These are phyloP conservation scores for Panicum hallii DNA, from an alignment of 202 grass and related monocot species.

Conservation along the genomic window DNA sequence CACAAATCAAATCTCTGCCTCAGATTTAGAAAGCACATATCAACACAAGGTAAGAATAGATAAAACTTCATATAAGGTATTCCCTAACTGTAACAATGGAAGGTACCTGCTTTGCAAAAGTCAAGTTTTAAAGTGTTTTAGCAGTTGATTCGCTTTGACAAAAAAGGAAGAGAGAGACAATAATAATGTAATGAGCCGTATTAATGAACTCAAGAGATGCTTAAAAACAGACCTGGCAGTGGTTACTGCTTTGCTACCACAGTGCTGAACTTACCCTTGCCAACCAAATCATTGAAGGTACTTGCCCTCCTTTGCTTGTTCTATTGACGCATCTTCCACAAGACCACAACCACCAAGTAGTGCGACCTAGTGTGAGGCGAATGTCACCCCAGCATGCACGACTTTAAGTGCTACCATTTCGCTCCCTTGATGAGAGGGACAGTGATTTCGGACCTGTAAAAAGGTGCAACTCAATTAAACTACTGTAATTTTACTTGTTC, in stretches of 20 bases:
- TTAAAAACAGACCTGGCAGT: neutral
- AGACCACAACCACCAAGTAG: constrained; percentile 1
- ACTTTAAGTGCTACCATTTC: constrained; percentile 42
- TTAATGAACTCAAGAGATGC: neutral
- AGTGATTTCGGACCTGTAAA: constrained; percentile 1
- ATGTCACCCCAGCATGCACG: constrained; percentile 40
- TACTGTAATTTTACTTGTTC: neutral
- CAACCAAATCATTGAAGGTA: constrained; percentile 45
- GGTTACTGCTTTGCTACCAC: constrained; percentile 33
- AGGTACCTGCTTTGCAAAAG: neutral
- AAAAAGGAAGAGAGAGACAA: neutral
- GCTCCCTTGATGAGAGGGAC: neutral
- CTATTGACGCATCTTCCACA: constrained; percentile 52
- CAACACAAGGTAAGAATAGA: constrained; percentile 11
- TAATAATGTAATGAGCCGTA: neutral
- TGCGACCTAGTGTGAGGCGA: constrained; percentile 30
- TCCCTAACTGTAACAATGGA: neutral
- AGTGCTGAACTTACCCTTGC: constrained; percentile 38
- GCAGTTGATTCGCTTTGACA: neutral
- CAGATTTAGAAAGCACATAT: constrained; percentile 17
- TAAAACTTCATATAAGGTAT: constrained; percentile 7
- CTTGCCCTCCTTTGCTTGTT: constrained; percentile 46
- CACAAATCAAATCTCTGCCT: constrained; percentile 24
- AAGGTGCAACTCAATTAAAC: neutral
- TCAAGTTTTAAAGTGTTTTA: neutral